Evolutionary conservation across 192 early-diverging fungal genomes (phyloP), one percentile per base, ranked within the genome.

Genomic region (Umbelopsis vinacea): DNA sequence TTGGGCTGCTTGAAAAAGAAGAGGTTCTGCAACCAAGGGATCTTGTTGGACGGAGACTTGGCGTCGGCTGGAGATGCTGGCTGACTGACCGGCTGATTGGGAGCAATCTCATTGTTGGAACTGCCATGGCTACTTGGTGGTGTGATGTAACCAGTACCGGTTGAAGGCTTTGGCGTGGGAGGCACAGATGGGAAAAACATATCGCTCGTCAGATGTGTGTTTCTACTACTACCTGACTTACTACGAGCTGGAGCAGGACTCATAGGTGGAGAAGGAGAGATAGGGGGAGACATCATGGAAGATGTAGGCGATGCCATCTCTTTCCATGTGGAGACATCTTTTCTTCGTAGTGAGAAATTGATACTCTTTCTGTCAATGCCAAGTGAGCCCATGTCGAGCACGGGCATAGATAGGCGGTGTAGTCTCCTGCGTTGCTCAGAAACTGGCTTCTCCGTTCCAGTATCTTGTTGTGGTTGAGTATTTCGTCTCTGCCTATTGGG

Each of bases 1-100:
- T 63, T 63, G 15, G 57, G 57, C 6, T 63, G 57, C 29, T 63
- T 63, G 17, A 63, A 63, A 26, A 63, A 63, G 19, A 63, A 63
- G 57, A 63, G 57, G n/a, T 63, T 63, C 33, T 63, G 57, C 3
- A 63, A 35, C 57, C 57, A 63, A 12, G 57, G 57, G 38, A 63
- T 37, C 14, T 63, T 63, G 33, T 37, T 63, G 3, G 54, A 22
- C 12, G 54, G 7, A 17, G 29, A 29, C 17, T 63, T 35, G 5
- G 23, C 11, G 2, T 9, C 33, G 1, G 48, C 48, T 50, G 48
- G 4, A n/a, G 48, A 6, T 50, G 9, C 14, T 1, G 57, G 12
- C 11, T 63, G 26, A 12, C 26, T 37, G 12, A 0, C 14, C 12
- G 26, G 26, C 26, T 22, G 26, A 54, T 6, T 24, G 57, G 19